A percentile compares a stretch with the other conserved stretches of the same genome.
These are phyloP conservation scores for Arthrobotrys sphaeroides DNA, from an alignment of 2,329 filamentous ascomycete species.

Conservation along the genomic window DNA sequence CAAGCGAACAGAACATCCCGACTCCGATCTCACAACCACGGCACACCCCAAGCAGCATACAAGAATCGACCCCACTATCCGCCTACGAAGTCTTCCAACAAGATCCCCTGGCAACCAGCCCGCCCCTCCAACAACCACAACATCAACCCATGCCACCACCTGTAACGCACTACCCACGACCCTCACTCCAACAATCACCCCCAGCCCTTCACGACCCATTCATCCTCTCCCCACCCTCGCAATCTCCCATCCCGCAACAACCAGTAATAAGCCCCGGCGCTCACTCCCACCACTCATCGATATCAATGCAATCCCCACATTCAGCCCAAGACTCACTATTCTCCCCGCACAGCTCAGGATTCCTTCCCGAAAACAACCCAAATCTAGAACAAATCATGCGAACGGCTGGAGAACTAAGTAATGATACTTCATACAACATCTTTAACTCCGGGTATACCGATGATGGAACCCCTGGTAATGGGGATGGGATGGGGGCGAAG, in stretches of 20 bases:
- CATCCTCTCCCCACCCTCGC: constrained; percentile 37
- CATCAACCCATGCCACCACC: constrained; percentile 46
- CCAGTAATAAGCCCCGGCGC: constrained; percentile 49
- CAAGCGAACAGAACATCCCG: constrained; percentile 44
- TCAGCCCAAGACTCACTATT: constrained; percentile 42
- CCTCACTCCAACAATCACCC: constrained; percentile 35
- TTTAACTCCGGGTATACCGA: constrained; percentile 50
- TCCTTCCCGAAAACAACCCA: constrained; percentile 31
- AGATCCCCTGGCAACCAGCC: constrained; percentile 19
- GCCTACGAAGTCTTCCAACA: constrained; percentile 42
- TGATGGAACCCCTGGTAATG: constrained; percentile 11
- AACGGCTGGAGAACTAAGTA: constrained; percentile 34
- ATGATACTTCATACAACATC: constrained; percentile 48
- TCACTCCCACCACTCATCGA: constrained; percentile 41
- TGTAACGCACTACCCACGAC: constrained; percentile 29
- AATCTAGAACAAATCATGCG: constrained; percentile 51
- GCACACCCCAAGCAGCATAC: constrained; percentile 24
- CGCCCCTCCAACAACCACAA: constrained; percentile 34
- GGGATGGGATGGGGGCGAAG: constrained; percentile 49
- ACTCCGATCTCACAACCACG: constrained; percentile 37
- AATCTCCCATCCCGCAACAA: constrained; percentile 43
- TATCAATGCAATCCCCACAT: constrained; percentile 48
- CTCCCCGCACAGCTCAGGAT: constrained; percentile 29
- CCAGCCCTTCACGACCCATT: constrained; percentile 51
- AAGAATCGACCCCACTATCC: constrained; percentile 22